These are phyloP conservation scores for Trichophyton schoenleinii DNA, from an alignment of 2,329 filamentous ascomycete species.

Conservation along the genomic window DNA sequence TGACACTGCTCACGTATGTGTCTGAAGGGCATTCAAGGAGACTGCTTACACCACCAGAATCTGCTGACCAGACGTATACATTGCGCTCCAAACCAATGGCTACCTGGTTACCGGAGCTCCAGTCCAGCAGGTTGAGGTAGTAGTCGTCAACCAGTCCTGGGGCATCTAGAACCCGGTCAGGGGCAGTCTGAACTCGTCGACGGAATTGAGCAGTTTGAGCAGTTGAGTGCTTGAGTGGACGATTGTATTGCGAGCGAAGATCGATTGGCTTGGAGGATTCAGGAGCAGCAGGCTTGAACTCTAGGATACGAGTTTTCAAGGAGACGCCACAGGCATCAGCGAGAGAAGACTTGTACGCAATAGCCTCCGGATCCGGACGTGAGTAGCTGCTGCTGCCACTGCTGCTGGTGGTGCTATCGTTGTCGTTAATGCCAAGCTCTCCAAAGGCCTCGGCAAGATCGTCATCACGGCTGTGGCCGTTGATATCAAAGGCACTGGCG, in stretches of 20 bases:
- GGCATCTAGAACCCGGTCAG: conserved; percentile 90
- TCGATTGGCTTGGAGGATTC: conserved; percentile 98
- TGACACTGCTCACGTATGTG: conserved; percentile 95
- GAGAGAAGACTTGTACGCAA: conserved; percentile 83
- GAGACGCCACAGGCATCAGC: conserved; percentile 85
- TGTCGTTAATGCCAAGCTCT: conserved; percentile 61
- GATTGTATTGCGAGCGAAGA: conserved; percentile 93
- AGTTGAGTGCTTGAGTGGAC: conserved; percentile 69
- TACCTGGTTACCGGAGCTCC: conserved; percentile 95
- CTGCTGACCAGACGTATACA: conserved; percentile 97
- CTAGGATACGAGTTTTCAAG: conserved; percentile 86
- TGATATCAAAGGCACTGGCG: conserved; percentile 53
- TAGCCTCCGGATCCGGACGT: conserved; percentile 72
- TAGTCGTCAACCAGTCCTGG: conserved; percentile 96
- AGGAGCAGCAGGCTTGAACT: conserved; percentile 95
- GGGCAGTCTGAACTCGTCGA: conserved; percentile 83
- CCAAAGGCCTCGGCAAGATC: conserved; percentile 71
- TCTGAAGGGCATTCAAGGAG: conserved; percentile 78
- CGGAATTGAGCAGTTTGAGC: conserved; percentile 72
- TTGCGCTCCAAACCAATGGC: conserved; percentile 93
- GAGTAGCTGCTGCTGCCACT: conserved; percentile 42
- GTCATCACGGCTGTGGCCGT: conserved; percentile 51
- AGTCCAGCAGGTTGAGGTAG: conserved; percentile 96
- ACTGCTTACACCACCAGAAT: conserved; percentile 77
- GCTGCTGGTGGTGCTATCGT: conserved; percentile 40